Conservation (phyloP, 176 grass and related monocot species). For the Pontederia paniculata region DNA sequence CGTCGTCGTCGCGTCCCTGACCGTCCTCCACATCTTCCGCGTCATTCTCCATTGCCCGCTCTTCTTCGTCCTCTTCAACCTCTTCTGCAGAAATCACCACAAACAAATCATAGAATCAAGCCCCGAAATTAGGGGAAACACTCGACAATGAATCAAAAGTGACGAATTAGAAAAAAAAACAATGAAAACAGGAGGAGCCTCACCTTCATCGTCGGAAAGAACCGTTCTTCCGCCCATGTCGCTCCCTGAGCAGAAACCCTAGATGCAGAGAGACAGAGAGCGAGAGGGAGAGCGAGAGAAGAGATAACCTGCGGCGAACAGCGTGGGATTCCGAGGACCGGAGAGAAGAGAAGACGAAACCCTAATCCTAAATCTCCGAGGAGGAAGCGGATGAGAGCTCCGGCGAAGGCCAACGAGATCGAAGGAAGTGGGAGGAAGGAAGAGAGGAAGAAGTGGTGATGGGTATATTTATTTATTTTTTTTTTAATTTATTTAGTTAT, state of each 20-base stretch:
- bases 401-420: too few species aligned
- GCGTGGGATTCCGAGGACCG: too few species aligned
- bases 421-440: too few species aligned
- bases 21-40: slow-evolving; percentile 29
- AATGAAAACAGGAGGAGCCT: slow-evolving; percentile 1
- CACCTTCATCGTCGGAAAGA: slow-evolving; percentile 84
- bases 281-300: neutral
- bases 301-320: too few species aligned
- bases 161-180: neutral
- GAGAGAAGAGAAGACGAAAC: too few species aligned
- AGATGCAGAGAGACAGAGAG: slow-evolving; percentile 10
- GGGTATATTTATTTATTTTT: too few species aligned
- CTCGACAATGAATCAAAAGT: slow-evolving; percentile 6
- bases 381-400: too few species aligned
- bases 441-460: too few species aligned
- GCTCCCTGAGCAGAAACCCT: slow-evolving; percentile 36
- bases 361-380: too few species aligned
- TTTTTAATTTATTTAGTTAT: too few species aligned
- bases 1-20: slow-evolving; percentile 54
- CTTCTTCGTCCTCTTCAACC: slow-evolving; percentile 45
- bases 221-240: slow-evolving; percentile 53
- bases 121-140: neutral
- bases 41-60: slow-evolving; percentile 25
- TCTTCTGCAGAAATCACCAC: slow-evolving; percentile 30
- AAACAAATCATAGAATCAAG: too few species aligned